Evolutionary conservation across 345 rosid species (phyloP), one percentile per base, ranked within the genome.

Genomic region (Gynandropsis gynandra): DNA sequence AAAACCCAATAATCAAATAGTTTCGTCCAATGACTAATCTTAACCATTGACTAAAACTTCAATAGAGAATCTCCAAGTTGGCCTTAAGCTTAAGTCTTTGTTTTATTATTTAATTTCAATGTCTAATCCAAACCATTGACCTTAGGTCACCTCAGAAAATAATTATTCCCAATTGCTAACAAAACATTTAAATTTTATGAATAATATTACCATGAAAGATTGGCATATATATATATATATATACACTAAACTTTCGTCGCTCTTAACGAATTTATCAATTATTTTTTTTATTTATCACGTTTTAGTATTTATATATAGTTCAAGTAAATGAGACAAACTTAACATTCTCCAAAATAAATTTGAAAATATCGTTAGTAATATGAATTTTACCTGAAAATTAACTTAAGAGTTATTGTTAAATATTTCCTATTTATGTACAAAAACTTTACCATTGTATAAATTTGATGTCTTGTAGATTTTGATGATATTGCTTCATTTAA

Each of bases 11-110:
- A 27, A 42, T 43, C 14, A 64, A 47, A 52, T 54, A 52, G 18
- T 12, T 40, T 33, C 61, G 61, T 53, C 62, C 53, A 55, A 56
- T 68, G 63, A 47, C 68, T 44, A 74, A 76, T 47, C 69, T 64
- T 36, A 63, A 63, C 33, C 65, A 69, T 74, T 74, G 81, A 78
- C 79, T 57, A 9, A 58, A 61, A 61, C 40, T 60, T 72, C 63
- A 60, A 62, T 76, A 54, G 53, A 65, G 60, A 50, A 74, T 39
- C 76, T 61, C 54, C 74, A 72, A 76, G 48, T 78, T 72, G 83
- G 58, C 69, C 67, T 54, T 13, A 47, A 59, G 52, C 60, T 42
- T 67, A 61, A 65, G 66, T 63, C 59, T 62, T 46, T 33, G 46
- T 20, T 50, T 46, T 17, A 12, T 52, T 65, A 31, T 58, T 65